Base-by-base conservation (phyloP, 495 filamentous ascomycete genomes). In the Monascus purpureus region DNA sequence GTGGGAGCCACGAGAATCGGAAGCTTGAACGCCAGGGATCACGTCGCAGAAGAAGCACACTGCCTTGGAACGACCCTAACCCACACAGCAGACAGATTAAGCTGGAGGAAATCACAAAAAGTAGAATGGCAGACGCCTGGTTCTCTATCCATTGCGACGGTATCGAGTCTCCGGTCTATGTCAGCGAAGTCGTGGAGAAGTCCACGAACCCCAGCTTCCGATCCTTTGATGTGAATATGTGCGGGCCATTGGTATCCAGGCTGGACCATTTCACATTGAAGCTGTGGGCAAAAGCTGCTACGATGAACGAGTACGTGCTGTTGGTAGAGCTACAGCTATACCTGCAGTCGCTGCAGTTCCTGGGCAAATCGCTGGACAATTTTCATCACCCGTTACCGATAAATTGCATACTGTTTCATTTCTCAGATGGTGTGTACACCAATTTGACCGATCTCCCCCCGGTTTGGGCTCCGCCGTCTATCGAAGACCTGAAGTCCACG, bases 161-260 rank as follows among this genome's bases (percentile, higher is more conserved):
- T 1, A 50, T 67, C 28, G 53, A 69, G 23, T 76, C 82, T 13
- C 87, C 90, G 0, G 55, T 96, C 14, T 97, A 96, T 50, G 73
- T 93, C 48, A 94, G 85, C 55, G 90, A 97, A 59, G 60, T 80
- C 25, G 65, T 75, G 11, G 69, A 80, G 38, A 73, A 74, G 48
- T 70, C 82, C 11, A 87, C 82, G 68, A 96, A 96, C 55, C 87
- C 87, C 25, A 82, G 74, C 45, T 97, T 94, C 49, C 74, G 76
- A 25, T 74, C 77, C 36, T 92, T 96, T 52, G 84, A 96, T 37
- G 66, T 95, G 11, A 68, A 73, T 25, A 52, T 64, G 12, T 79
- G 71, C 33, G 77, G 75, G 0, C 72, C 82, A 8, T 49, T 50
- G 4, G 61, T 87, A 13, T 79, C 78, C 2, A 66, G 85, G 29